These are phyloP conservation scores for Parsonsia alboflavescens DNA, from an alignment of 257 asterid species.

Conservation along the genomic window DNA sequence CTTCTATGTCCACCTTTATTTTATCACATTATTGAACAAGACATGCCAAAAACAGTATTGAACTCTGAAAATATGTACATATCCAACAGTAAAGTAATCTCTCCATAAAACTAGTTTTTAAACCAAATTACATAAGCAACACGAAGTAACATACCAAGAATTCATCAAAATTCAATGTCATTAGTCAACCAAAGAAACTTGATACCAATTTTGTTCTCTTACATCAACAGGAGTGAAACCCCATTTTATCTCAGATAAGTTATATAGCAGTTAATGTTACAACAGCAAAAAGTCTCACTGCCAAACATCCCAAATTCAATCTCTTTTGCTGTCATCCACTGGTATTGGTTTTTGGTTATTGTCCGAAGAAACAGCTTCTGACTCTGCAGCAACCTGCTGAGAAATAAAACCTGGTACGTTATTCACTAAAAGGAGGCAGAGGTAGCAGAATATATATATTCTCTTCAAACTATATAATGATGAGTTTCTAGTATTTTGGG, in stretches of 20 bases:
- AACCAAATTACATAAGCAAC: background rate
- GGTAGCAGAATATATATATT: too few species aligned
- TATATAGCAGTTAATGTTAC: slow-evolving; percentile 3
- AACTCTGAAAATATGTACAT: background rate
- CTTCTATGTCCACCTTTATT: background rate
- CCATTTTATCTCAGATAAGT: background rate
- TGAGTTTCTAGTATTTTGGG: background rate
- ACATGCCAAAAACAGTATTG: background rate
- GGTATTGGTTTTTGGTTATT: slow-evolving; percentile 34
- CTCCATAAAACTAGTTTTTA: background rate
- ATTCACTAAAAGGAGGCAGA: background rate
- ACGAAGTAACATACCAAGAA: background rate
- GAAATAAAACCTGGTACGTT: slow-evolving; percentile 1
- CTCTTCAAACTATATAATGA: background rate
- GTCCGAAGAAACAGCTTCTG: slow-evolving; percentile 28
- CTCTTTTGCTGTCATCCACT: slow-evolving; percentile 44
- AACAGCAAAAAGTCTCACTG: background rate
- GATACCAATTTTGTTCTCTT: background rate
- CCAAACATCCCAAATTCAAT: slow-evolving; percentile 24
- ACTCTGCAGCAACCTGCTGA: slow-evolving; percentile 43
- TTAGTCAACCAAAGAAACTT: slow-evolving; percentile 12
- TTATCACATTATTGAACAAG: background rate
- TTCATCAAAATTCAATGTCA: slow-evolving; percentile 11
- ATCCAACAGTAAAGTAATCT: background rate
- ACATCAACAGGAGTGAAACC: slow-evolving; percentile 1